These are phyloP conservation scores for Bryopsis sp. DNA, from an alignment of 139 green algal genomes.

Conservation along the genomic window DNA sequence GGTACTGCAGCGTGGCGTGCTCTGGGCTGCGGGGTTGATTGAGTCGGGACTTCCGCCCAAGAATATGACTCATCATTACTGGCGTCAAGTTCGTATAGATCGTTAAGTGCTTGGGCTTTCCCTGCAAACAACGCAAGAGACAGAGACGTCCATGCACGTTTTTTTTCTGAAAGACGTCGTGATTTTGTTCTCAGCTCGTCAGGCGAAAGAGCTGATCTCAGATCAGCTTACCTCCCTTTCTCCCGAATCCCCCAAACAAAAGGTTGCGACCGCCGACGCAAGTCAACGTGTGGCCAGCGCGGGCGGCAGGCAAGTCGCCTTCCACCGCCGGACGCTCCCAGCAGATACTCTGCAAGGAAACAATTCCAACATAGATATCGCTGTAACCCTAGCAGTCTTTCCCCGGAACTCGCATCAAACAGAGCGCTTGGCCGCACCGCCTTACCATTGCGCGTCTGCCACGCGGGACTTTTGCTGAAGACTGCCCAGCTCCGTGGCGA, in stretches of 20 bases:
- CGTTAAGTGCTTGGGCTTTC: constrained; percentile 61
- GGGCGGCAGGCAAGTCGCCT: constrained; percentile 37
- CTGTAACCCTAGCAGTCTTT: too few relatives aligned
- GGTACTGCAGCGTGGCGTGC: constrained; percentile 56
- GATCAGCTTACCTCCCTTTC: constrained; percentile 36
- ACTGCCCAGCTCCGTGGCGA: too few relatives aligned
- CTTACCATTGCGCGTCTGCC: too few relatives aligned
- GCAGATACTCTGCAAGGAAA: constrained; percentile 27
- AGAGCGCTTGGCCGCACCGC: too few relatives aligned
- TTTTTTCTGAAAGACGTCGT: too few relatives aligned
- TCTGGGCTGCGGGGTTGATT: constrained; percentile 39
- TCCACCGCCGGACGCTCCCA: constrained; percentile 33
- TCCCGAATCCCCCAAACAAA: constrained; percentile 64
- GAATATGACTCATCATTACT: constrained; percentile 28
- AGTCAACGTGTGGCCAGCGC: constrained; percentile 70
- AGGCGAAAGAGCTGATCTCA: background rate
- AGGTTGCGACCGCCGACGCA: constrained; percentile 48
- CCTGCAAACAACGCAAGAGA: constrained; percentile 31
- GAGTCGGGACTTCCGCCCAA: constrained; percentile 30
- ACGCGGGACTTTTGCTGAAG: too few relatives aligned
- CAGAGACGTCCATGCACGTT: too few relatives aligned
- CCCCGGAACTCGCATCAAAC: too few relatives aligned
- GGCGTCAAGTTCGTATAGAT: constrained; percentile 60
- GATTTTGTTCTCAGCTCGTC: too few relatives aligned
- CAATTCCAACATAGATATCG: too few relatives aligned